Conservation (phyloP, 2,329 filamentous ascomycete genomes). For the Botrytis byssoidea region DNA sequence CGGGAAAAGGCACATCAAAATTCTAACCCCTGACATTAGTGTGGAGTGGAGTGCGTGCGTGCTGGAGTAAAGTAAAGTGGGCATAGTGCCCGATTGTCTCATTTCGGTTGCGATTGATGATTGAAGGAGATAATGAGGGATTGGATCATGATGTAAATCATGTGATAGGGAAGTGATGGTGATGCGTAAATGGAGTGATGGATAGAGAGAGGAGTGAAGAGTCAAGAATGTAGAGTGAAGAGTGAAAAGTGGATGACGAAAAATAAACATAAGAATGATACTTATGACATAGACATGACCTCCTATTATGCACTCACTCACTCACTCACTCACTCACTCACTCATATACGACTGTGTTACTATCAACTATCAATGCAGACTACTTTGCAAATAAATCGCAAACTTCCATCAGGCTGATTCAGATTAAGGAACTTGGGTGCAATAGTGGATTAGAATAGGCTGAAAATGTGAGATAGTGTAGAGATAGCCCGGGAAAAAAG, state of each 20-base stretch:
- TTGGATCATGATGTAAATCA: not conserved
- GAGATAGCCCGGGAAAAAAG: not conserved
- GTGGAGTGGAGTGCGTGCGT: not conserved
- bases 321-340: not conserved
- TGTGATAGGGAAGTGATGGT: not conserved
- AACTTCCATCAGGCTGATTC: not conserved
- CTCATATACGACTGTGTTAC: not conserved
- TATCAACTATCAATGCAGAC: not conserved
- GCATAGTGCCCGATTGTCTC: not conserved
- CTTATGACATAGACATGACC: not conserved
- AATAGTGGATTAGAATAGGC: not conserved
- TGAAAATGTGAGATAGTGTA: not conserved
- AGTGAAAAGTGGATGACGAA: not conserved
- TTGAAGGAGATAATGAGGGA: not conserved
- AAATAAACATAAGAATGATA: not conserved
- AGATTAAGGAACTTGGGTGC: not conserved
- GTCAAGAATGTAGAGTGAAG: not conserved
- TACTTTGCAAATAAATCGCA: not conserved
- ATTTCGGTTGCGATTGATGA: constrained; percentile 2
- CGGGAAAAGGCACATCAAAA: not conserved
- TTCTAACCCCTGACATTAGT: not conserved
- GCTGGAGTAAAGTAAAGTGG: constrained; percentile 1
- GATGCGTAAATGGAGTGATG: not conserved
- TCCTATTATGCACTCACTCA: not conserved
- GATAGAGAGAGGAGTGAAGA: too few species aligned